Evolutionary conservation across 805 yeast species (phyloP).

Genomic region (Torulaspora quercuum): DNA sequence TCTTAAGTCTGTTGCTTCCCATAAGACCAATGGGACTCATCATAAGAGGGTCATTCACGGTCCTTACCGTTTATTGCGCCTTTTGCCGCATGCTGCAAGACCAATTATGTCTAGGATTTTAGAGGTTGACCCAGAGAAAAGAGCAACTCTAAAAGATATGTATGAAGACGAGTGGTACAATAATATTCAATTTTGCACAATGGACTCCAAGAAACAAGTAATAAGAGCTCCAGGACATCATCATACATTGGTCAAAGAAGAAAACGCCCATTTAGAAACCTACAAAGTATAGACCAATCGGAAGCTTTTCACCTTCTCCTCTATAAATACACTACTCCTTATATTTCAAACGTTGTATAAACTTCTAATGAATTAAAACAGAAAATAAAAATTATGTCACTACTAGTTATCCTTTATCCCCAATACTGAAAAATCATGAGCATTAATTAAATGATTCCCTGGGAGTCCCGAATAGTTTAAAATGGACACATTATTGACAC

Average conservation of each 20-base stretch:
- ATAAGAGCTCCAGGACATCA: constrained; percentile 48
- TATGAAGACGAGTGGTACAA: constrained; percentile 68
- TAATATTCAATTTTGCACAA: constrained; percentile 60
- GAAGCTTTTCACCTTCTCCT: neutral
- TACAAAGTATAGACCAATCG: constrained; percentile 35
- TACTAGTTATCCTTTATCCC: neutral
- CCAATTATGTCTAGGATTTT: constrained; percentile 69
- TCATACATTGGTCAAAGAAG: constrained; percentile 49
- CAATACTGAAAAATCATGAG: constrained; percentile 6
- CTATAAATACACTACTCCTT: constrained; percentile 3
- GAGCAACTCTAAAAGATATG: constrained; percentile 67
- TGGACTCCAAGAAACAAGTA: constrained; percentile 40
- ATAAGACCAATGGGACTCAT: constrained; percentile 21
- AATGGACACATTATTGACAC: constrained; percentile 29
- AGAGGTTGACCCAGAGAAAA: constrained; percentile 52
- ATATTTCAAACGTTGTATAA: constrained; percentile 1
- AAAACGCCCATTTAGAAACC: constrained; percentile 44
- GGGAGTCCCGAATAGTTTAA: constrained; percentile 26
- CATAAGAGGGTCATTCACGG: constrained; percentile 66
- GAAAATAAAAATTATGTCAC: neutral
- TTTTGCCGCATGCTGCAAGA: constrained; percentile 79
- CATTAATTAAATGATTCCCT: constrained; percentile 5
- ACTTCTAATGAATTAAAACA: neutral
- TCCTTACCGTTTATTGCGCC: constrained; percentile 75
- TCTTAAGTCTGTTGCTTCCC: constrained; percentile 20